Percentiles rank a stretch among this genome's conserved stretches.
phyloP scores from a whole-genome alignment of 2,329 filamentous ascomycete genomes.

The Cordyceps fumosorosea region DNA sequence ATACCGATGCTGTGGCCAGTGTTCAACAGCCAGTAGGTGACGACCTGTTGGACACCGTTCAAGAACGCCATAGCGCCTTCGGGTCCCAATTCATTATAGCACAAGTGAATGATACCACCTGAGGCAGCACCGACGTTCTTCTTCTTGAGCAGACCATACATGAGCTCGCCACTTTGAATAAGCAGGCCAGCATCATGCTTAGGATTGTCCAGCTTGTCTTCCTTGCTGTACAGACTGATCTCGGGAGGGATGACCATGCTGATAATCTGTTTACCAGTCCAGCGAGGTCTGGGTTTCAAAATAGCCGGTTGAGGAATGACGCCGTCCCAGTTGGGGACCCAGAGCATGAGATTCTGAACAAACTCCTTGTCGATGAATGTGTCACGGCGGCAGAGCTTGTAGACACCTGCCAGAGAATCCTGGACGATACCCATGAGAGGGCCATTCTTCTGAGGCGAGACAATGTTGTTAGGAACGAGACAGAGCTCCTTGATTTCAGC shows the following conservation, averaged over 20 bases:
- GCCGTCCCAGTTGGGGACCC: constrained; percentile 97
- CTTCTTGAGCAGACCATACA: constrained; percentile 88
- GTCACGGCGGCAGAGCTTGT: constrained; percentile 93
- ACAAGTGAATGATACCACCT: constrained; percentile 89
- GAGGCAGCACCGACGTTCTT: constrained; percentile 86
- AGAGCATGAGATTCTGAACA: constrained; percentile 95
- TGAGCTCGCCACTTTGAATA: constrained; percentile 79
- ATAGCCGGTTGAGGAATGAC: constrained; percentile 92
- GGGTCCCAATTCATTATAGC: constrained; percentile 89
- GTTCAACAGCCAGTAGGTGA: constrained; percentile 96
- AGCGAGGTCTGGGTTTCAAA: constrained; percentile 81
- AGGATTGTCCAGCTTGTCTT: constrained; percentile 54
- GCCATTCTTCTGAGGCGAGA: constrained; percentile 93
- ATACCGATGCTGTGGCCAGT: constrained; percentile 97
- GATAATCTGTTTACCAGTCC: constrained; percentile 97
- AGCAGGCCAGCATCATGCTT: constrained; percentile 71
- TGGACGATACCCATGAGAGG: constrained; percentile 99
- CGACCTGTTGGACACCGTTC: constrained; percentile 88
- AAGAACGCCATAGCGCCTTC: constrained; percentile 88
- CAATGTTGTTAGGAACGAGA: constrained; percentile 97
- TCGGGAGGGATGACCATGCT: constrained; percentile 86
- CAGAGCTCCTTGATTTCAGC: constrained; percentile 92
- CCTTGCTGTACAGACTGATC: constrained; percentile 69
- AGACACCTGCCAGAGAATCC: constrained; percentile 90
- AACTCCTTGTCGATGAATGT: constrained; percentile 83